Evolutionary conservation across 2,329 filamentous ascomycete genomes (phyloP), one percentile per base, ranked within the genome.

Genomic region (Fusarium ramigenum): DNA sequence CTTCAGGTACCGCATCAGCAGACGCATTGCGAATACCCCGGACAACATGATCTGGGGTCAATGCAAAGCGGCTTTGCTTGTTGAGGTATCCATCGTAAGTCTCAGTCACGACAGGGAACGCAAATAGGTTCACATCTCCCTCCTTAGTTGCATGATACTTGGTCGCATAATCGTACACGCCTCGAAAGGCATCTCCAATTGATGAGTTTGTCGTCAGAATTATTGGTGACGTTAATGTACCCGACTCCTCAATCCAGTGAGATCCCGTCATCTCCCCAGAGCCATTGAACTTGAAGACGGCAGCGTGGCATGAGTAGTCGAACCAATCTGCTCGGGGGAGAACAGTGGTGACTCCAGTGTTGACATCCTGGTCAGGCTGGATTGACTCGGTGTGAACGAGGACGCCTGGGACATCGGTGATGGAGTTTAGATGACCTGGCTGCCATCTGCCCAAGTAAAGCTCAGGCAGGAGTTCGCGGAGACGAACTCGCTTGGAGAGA

Each of bases 31-130:
- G 82, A 58, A 92, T 88, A 2, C 89, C 88, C 7, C 82, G 78
- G 34, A 88, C 82, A 39, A 92, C 81, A 69, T 91, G 86, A 60
- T 86, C 80, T 0, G 88, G 82, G 30, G 83, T 87, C 6, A 92
- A 84, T 2, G 85, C 84, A 60, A 91, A 89, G 23, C 85, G 84
- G 30, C 83, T 82, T 4, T 89, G 82, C 72, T 92, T 88, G 75
- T 88, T 91, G 37, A 92, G 76, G 69, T 84, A 88, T 15, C 90
- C 90, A 73, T 92, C 90, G 60, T 87, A 92, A 0, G 90, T 92
- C 81, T 92, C 90, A 0, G 83, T 87, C 0, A 92, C 87, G 8
- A 91, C 84, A 0, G 90, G 90, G 10, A 88, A 75, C 14, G 90
- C 79, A 69, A 89, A 89, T 79, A 87, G 86, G 50, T 87, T 86